A percentile compares a stretch with the other conserved stretches of the same genome.
phyloP scores from a whole-genome alignment of 2,329 filamentous ascomycete species.

The Aspergillus fumigatiaffinis region DNA sequence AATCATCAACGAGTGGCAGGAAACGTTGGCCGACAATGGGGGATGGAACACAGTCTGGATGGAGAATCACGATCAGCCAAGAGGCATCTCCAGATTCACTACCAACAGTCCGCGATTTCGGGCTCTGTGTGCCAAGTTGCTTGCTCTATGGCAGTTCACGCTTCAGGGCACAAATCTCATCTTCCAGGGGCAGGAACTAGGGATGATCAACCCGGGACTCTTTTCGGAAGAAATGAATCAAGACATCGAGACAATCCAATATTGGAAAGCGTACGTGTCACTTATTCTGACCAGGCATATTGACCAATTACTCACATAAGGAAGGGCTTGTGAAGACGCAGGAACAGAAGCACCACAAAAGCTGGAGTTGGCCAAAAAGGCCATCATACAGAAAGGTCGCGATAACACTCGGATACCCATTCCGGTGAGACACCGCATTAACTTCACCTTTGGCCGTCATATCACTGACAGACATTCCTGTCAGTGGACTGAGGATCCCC shows the following conservation, averaged over 20 bases:
- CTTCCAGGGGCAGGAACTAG: slow-evolving; percentile 51
- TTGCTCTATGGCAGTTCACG: slow-evolving; percentile 47
- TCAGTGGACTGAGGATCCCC: slow-evolving; percentile 14
- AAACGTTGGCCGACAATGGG: slow-evolving; percentile 48
- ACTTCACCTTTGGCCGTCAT: not conserved
- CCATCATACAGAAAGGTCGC: slow-evolving; percentile 26
- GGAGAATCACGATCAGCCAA: slow-evolving; percentile 60
- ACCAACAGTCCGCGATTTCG: slow-evolving; percentile 36
- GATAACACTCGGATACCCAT: slow-evolving; percentile 30
- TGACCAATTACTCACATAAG: not conserved
- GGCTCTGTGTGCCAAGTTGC: slow-evolving; percentile 12
- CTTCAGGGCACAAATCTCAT: slow-evolving; percentile 51
- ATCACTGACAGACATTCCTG: not conserved
- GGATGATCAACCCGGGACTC: slow-evolving; percentile 46
- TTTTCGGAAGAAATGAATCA: slow-evolving; percentile 48
- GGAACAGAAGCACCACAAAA: slow-evolving; percentile 15
- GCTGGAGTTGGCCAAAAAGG: slow-evolving; percentile 20
- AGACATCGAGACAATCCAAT: slow-evolving; percentile 50
- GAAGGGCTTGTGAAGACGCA: slow-evolving; percentile 16
- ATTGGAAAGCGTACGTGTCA: slow-evolving; percentile 38
- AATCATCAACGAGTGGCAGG: slow-evolving; percentile 45
- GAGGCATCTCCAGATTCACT: slow-evolving; percentile 21
- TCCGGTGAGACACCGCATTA: slow-evolving; percentile 4
- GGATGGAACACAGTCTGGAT: slow-evolving; percentile 60
- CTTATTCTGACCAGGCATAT: not conserved